These are phyloP conservation scores for Lithocarpus polystachyus DNA, from an alignment of 306 rosid species.

Conservation along the genomic window DNA sequence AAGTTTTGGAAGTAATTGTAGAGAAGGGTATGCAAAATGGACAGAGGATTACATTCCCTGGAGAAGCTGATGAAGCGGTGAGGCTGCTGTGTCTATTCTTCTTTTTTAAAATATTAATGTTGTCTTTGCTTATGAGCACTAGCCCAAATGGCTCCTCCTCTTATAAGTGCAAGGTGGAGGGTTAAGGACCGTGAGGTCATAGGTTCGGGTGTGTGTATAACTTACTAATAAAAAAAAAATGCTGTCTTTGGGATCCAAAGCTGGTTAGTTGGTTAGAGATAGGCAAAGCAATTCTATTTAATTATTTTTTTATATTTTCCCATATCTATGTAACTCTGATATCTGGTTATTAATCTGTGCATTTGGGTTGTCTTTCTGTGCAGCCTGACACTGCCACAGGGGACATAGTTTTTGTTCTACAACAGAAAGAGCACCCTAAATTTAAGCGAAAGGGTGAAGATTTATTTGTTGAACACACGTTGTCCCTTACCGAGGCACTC, in stretches of 20 bases:
- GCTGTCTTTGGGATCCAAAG: neutral
- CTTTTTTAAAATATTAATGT: neutral
- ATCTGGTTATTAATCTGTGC: neutral
- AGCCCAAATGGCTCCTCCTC: too few species aligned
- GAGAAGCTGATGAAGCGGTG: slow-evolving; percentile 99
- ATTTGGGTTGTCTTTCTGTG: slow-evolving; percentile 10
- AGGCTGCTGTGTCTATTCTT: neutral
- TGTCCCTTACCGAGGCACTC: slow-evolving; percentile 80
- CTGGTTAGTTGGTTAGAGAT: neutral
- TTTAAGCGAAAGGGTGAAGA: slow-evolving; percentile 81
- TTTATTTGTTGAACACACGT: slow-evolving; percentile 70
- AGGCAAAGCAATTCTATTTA: neutral
- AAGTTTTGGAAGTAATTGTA: slow-evolving; percentile 81
- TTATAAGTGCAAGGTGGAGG: too few species aligned
- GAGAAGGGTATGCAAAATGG: slow-evolving; percentile 97
- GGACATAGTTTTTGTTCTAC: slow-evolving; percentile 86
- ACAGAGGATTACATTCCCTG: slow-evolving; percentile 87
- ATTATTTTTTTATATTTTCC: neutral
- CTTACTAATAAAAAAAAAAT: neutral
- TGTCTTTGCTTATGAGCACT: neutral
- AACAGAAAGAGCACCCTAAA: slow-evolving; percentile 93
- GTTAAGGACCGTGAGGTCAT: too few species aligned
- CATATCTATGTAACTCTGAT: neutral
- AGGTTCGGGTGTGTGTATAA: too few species aligned
- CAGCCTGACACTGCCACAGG: slow-evolving; percentile 98